phyloP scores from a whole-genome alignment of 2,329 filamentous ascomycete genomes.

The Rhexocercosporidium sp. region DNA sequence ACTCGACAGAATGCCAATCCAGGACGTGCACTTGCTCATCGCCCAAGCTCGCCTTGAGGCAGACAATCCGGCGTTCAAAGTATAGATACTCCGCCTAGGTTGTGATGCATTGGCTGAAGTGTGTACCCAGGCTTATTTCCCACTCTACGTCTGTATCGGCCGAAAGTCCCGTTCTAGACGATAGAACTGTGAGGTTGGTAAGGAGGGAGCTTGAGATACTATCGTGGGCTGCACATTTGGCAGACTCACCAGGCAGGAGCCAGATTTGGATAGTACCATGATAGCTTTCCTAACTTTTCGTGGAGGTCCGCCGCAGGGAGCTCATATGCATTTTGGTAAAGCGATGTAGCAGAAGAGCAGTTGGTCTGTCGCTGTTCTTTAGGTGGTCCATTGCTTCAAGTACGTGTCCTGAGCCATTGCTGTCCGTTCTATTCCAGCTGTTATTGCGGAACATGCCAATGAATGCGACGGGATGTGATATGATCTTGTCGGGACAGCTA shows the following conservation, averaged over 20 bases:
- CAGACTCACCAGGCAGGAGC: not conserved
- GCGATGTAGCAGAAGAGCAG: not conserved
- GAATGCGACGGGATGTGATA: not conserved
- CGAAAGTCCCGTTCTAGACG: conserved; percentile 54
- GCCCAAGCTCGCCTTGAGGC: conserved; percentile 61
- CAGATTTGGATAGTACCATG: not conserved
- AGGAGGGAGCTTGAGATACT: not conserved
- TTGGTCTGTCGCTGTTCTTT: not conserved
- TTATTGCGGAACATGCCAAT: not conserved
- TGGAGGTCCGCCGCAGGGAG: not conserved
- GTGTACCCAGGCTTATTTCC: conserved; percentile 59
- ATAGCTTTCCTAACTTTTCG: not conserved
- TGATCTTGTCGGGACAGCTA: not conserved
- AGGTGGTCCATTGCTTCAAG: not conserved
- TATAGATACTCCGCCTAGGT: conserved; percentile 37
- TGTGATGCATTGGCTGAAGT: conserved; percentile 17
- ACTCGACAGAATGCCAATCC: conserved; percentile 56
- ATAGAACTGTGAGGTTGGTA: not conserved
- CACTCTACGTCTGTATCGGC: conserved; percentile 68
- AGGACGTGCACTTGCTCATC: conserved; percentile 62
- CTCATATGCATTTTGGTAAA: not conserved
- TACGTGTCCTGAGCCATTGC: not conserved
- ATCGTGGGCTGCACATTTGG: not conserved
- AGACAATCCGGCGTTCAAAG: conserved; percentile 60
- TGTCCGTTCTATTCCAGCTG: no score